These are phyloP conservation scores for Triangularia verruculosa DNA, from an alignment of 2,329 filamentous ascomycete genomes.

Conservation along the genomic window DNA sequence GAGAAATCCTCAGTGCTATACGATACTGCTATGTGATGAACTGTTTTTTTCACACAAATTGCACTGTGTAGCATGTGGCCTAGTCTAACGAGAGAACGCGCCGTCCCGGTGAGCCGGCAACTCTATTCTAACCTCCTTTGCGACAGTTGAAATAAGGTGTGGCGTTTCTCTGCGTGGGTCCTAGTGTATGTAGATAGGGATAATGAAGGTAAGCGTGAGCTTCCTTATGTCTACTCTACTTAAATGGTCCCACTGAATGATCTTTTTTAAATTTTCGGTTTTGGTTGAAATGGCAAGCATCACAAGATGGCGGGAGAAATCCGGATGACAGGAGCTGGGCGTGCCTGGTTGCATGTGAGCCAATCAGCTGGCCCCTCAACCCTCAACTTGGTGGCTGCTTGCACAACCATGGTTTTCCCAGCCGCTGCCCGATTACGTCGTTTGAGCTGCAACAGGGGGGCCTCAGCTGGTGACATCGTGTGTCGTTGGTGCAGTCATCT, in stretches of 20 bases:
- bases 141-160: not conserved
- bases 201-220: too few species aligned
- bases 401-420: not conserved
- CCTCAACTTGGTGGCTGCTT: not conserved
- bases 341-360: not conserved
- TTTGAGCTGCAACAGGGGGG: not conserved
- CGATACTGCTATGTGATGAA: too few species aligned
- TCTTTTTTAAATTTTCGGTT: too few species aligned
- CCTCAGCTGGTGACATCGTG: not conserved
- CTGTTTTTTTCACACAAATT: too few species aligned
- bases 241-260: too few species aligned
- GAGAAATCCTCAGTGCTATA: too few species aligned
- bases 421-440: not conserved
- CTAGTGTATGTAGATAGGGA: too few species aligned
- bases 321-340: not conserved
- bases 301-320: not conserved
- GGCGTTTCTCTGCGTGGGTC: not conserved
- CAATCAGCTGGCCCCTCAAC: not conserved
- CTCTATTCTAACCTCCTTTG: not conserved
- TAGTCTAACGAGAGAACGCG: not conserved
- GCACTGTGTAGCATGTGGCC: not conserved
- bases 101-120: not conserved
- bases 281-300: not conserved
- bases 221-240: too few species aligned
- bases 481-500: not conserved